Evolutionary conservation across 768 basidiomycete species (phyloP).

Genomic region (Boletus reticuloceps): DNA sequence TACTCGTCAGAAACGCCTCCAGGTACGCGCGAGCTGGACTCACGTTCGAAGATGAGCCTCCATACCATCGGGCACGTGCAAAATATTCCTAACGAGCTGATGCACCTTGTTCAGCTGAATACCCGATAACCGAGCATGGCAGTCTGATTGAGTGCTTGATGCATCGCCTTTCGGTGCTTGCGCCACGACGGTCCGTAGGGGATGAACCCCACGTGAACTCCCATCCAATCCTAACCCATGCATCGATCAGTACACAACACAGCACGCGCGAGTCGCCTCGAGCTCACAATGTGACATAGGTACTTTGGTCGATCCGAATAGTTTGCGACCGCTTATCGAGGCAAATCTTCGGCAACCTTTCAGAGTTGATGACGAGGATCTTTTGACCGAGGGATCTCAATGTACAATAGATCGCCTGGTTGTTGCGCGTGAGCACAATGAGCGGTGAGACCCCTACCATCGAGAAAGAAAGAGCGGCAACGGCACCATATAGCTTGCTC

Average conservation of each 20-base stretch:
- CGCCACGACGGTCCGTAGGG: slow-evolving; percentile 39
- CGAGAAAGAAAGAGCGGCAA: background rate
- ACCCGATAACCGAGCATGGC: slow-evolving; percentile 28
- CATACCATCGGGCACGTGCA: slow-evolving; percentile 27
- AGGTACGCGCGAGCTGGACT: background rate
- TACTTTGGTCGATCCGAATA: slow-evolving; percentile 28
- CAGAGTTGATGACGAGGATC: slow-evolving; percentile 24
- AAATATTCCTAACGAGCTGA: slow-evolving; percentile 31
- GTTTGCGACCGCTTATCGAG: slow-evolving; percentile 29
- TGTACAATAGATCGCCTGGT: slow-evolving; percentile 24
- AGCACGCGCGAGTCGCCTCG: no score
- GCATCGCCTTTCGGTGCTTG: slow-evolving; percentile 35
- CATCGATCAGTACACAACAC: background rate
- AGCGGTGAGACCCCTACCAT: background rate
- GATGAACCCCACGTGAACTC: slow-evolving; percentile 36
- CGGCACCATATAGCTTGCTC: slow-evolving; percentile 41
- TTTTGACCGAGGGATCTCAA: slow-evolving; percentile 26
- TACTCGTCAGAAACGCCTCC: background rate
- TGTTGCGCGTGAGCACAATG: no score
- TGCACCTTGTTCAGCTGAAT: slow-evolving; percentile 33
- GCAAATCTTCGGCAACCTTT: slow-evolving; percentile 24
- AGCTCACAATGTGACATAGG: slow-evolving; percentile 22
- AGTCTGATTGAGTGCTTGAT: slow-evolving; percentile 35
- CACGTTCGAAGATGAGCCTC: slow-evolving; percentile 22
- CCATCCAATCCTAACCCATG: slow-evolving; percentile 32